Evolutionary conservation across 2,329 filamentous ascomycete genomes (phyloP).

Genomic region (Ceratocystis variospora): DNA sequence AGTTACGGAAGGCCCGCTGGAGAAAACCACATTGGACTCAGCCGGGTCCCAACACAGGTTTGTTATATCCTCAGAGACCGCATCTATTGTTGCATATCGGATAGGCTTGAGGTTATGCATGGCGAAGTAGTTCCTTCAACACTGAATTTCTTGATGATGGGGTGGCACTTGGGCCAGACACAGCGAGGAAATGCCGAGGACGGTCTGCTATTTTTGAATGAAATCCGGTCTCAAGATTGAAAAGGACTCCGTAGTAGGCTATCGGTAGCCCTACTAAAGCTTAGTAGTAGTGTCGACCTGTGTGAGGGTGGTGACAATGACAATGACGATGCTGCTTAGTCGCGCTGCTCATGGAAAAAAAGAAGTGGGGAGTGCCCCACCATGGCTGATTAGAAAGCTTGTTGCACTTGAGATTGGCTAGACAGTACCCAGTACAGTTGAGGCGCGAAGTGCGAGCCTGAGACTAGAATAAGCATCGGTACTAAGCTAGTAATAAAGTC

Average conservation of each 20-base stretch:
- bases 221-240: background rate
- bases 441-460: background rate
- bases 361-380: background rate
- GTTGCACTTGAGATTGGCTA: background rate
- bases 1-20: constrained; percentile 63
- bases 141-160: background rate
- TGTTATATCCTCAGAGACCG: constrained; percentile 42
- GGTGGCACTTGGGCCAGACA: background rate
- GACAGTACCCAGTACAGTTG: background rate
- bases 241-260: background rate
- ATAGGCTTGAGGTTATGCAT: constrained; percentile 88
- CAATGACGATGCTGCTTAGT: background rate
- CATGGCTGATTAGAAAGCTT: background rate
- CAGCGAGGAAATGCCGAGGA: background rate
- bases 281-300: background rate
- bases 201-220: background rate
- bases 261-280: background rate
- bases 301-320: background rate
- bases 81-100: constrained; percentile 52
- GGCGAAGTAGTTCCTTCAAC: constrained; percentile 15
- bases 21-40: constrained; percentile 64
- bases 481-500: background rate
- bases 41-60: constrained; percentile 76
- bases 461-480: background rate
- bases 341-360: constrained; percentile 1